Conservation (phyloP, 208 protist genomes). For the Acanthamoeba rhysodes region DNA sequence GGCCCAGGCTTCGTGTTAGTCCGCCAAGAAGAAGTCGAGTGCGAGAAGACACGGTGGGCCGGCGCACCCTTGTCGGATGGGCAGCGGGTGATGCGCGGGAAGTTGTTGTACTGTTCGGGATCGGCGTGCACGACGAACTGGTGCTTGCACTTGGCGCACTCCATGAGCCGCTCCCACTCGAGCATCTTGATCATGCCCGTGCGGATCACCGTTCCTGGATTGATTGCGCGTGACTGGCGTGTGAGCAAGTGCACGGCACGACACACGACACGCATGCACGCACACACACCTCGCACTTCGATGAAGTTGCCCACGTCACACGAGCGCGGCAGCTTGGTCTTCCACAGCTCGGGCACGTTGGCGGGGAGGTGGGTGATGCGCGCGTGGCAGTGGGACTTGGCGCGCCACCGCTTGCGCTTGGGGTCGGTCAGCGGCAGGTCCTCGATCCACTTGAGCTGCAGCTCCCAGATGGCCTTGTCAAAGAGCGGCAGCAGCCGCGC, state of each 20-base stretch:
- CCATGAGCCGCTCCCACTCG: constrained; percentile 82
- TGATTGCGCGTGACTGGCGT: no score
- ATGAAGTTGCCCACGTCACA: constrained; percentile 83
- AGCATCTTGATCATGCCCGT: constrained; percentile 85
- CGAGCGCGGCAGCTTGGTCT: constrained; percentile 80
- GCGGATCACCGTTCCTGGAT: constrained; percentile 88
- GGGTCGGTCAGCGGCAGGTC: neutral
- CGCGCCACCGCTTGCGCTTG: constrained; percentile 40
- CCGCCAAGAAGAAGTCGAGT: neutral
- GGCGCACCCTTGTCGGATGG: constrained; percentile 20
- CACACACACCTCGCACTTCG: constrained; percentile 76
- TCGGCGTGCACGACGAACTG: constrained; percentile 80
- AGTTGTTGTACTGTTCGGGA: constrained; percentile 80
- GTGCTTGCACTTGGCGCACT: constrained; percentile 86
- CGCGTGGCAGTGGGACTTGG: constrained; percentile 78
- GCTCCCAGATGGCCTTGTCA: constrained; percentile 74
- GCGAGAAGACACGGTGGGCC: no score
- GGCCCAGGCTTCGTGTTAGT: neutral
- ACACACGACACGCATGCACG: constrained; percentile 75
- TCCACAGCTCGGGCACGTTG: constrained; percentile 59
- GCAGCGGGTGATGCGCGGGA: constrained; percentile 77
- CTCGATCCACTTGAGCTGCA: constrained; percentile 76
- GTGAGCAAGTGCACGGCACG: neutral
- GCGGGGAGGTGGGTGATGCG: neutral
- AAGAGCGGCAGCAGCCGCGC: constrained; percentile 83